Conservation (phyloP, 2,329 filamentous ascomycete genomes). For the Monosporascus sp. region DNA sequence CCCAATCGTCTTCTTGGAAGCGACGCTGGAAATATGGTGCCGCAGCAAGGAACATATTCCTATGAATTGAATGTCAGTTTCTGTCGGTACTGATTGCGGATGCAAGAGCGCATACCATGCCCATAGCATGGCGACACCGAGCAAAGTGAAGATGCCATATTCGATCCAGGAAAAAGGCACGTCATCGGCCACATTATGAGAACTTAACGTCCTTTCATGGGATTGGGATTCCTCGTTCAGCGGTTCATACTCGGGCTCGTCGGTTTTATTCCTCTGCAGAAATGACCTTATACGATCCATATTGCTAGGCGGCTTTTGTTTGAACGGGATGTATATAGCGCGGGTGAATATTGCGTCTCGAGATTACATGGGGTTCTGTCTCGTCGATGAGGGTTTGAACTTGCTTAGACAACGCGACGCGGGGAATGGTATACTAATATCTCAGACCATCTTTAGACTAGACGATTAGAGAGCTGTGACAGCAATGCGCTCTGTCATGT, state of each 20-base stretch:
- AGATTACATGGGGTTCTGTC: no score
- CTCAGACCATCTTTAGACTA: no score
- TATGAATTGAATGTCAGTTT: not conserved
- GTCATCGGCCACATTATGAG: conserved; percentile 31
- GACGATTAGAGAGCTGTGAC: no score
- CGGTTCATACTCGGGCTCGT: conserved; percentile 29
- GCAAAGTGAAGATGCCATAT: conserved; percentile 76
- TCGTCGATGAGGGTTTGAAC: no score
- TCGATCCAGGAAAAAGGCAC: conserved; percentile 75
- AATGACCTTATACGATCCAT: conserved; percentile 37
- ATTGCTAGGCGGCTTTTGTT: not conserved
- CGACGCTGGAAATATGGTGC: conserved; percentile 87
- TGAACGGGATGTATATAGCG: not conserved
- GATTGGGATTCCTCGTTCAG: conserved; percentile 22
- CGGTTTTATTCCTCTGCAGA: conserved; percentile 25
- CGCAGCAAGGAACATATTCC: conserved; percentile 98
- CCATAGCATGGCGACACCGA: conserved; percentile 95
- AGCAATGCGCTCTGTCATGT: no score
- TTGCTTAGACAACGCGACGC: no score
- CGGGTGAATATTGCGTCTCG: not conserved
- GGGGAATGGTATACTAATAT: no score
- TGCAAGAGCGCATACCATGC: conserved; percentile 63
- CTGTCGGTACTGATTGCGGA: not conserved
- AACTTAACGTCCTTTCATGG: conserved; percentile 11
- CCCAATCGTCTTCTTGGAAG: conserved; percentile 65